Base-by-base conservation (phyloP, 345 rosid species). In the Leavenworthia alabamica region DNA sequence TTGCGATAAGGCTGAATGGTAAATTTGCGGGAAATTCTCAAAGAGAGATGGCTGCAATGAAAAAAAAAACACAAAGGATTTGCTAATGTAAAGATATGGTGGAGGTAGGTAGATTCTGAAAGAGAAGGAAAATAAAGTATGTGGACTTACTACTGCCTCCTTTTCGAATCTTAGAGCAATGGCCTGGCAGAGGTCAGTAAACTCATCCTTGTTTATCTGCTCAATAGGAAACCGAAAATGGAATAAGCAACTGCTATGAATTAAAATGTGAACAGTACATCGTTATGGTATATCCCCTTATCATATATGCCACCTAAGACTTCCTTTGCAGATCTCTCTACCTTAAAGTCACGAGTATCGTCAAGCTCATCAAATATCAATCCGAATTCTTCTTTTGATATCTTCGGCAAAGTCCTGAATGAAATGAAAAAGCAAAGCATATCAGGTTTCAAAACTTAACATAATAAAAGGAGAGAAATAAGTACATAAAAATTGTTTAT, bases 261-360 rank as follows among this genome's bases (percentile, higher is more conserved):
- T 56, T 2, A 31, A 47, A 35, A 24, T 46, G 59, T 45, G 27
- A 28, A 62, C 43, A 17, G 28, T 52, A 55, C 37, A 56, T 40
- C 9, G 40, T 41, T 39, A 37, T 45, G 36, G 31, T 54, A 27
- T 23, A 54, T 51, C 48, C 23, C 59, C 66, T 59, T 5, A 60
- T 53, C 40, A 69, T 44, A n/a, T 45, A 49, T 27, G 56, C 17
- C 62, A 43, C 36, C 39, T 35, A 35, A 35, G 39, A 35, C 39
- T 35, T 39, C 8, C 46, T 41, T 56, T 1, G 14, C 8, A 28
- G 19, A 66, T 33, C 42, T 54, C 15, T 54, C 15, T 84, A 93
- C 99, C 97, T 83, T 89, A 74, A 93, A 89, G 78, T 93, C 99
- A 75, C 39, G 83, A 67, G 80, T 78, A 73, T 93, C 99, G 68